Base-by-base conservation (phyloP, 257 asterid species). In the Jacaranda copaia region DNA sequence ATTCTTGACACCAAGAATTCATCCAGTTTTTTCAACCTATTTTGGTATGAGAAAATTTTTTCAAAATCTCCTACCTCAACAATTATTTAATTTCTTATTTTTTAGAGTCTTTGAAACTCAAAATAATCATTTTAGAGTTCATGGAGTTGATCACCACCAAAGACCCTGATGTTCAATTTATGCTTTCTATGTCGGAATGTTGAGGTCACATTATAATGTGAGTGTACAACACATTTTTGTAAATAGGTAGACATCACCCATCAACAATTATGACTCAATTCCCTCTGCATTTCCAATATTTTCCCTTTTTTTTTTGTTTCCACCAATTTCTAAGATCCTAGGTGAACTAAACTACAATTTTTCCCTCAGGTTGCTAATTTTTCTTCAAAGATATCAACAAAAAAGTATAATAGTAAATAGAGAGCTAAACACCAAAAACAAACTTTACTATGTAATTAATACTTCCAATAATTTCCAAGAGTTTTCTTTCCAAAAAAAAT, bases 251-350 rank as follows among this genome's bases (percentile, higher is more conserved):
- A 25, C 32, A 25, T 25, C 32, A 25, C 32, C n/a, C 60, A 43
- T 10, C 45, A 25, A 35, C 15, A 8, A 7, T 16, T 20, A 52
- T 40, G 53, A 74, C 18, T 38, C 16, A 36, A 66, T 53, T 10
- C 51, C 11, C 36, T 64, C 20, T 35, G 15, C 65, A 49, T 48
- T 63, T 49, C n/a, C n/a, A 40, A 64, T 16, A 64, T 52, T 52
- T 40, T 25, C 38, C 38, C 49, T 35, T 25, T 25, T 2, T 49
- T 36, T 48, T 49, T 62, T 11, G 32, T 13, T 38, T 74, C 70
- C 39, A 62, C 25, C 72, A 46, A 20, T 58, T 32, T 43, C 43
- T n/a, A 61, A 76, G 16, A 40, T 76, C 48, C 25, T 59, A 38
- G 43, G 20, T 20, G 74, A 66, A 52, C 11, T 16, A 38, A 38